Evolutionary conservation across 2,329 filamentous ascomycete genomes (phyloP), one percentile per base, ranked within the genome.

Genomic region (Phaeosphaeria sp.): DNA sequence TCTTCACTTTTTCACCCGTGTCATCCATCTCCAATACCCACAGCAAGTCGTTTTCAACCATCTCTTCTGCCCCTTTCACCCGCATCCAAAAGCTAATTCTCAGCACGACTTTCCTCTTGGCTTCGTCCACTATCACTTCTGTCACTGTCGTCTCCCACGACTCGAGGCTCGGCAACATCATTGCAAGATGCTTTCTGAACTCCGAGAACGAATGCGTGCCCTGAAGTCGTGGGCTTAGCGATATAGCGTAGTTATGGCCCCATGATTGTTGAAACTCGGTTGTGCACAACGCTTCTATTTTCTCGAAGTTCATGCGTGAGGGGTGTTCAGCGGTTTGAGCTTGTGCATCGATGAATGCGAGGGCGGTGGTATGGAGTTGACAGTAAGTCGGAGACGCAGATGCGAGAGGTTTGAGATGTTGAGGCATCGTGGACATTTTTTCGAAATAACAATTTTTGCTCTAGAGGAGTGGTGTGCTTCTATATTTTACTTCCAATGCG

Each of bases 21-120:
- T 55, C 53, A 41, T 67, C 63, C 58, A 78, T 61, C n/a, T 59
- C 65, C 54, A 77, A 51, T 56, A 68, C 63, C 66, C 74, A 76
- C 15, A 77, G 9, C 17, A 78, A 52, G 53, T 77, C 75, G 56
- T 76, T 75, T 47, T 71, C 68, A 20, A 66, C 60, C 15, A 25
- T 20, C 23, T 65, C 57, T 13, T 52, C 56, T 21, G 4, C 50
- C 0, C 61, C 67, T 27, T 61, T 60, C 1, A 61, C 63, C 23
- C 30, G 47, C 71, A 77, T 76, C 15, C 48, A 59, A 54, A 72
- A 75, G 6, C 65, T 62, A 7, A 55, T 64, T 17, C 69, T 52
- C 21, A 71, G 57, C 20, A 71, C 49, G 1, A 64, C 73, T 23
- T 56, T 67, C 44, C 46, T 54, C 52, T 56, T 59, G 22, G 39